Percentiles rank a stretch among this genome's conserved stretches.
These are phyloP conservation scores for Cystofilobasidium capitatum DNA, from an alignment of 768 basidiomycete genomes.

Conservation along the genomic window DNA sequence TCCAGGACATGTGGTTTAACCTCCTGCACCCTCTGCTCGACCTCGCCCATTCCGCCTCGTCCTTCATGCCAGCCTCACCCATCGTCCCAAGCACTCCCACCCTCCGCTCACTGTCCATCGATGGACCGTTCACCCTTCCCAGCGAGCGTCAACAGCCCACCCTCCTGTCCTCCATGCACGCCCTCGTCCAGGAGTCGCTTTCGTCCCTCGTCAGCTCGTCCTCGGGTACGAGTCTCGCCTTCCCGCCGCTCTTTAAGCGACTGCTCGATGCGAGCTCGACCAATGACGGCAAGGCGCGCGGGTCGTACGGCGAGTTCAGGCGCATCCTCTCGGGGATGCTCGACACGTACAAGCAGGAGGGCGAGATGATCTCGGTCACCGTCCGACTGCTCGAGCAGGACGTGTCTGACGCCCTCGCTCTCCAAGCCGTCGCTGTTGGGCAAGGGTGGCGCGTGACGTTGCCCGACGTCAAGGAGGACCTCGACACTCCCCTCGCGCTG, in stretches of 20 bases:
- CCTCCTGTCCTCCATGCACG: conserved; percentile 51
- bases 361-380: conserved; percentile 76
- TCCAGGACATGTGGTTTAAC: conserved; percentile 85
- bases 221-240: conserved; percentile 68
- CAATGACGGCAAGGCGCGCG: conserved; percentile 35
- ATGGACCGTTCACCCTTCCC: background rate
- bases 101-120: background rate
- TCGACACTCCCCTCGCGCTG: background rate
- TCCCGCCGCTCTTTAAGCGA: conserved; percentile 84
- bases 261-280: conserved; percentile 64
- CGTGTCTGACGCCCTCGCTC: conserved; percentile 49
- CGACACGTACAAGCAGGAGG: conserved; percentile 84
- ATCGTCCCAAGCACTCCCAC: background rate
- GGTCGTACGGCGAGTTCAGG: conserved; percentile 74
- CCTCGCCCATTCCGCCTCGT: conserved; percentile 60
- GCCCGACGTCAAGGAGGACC: background rate
- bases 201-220: conserved; percentile 72
- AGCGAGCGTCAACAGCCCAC: background rate
- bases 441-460: background rate
- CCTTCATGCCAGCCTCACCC: conserved; percentile 20
- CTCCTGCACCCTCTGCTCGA: conserved; percentile 72
- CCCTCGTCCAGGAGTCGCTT: conserved; percentile 75
- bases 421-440: background rate
- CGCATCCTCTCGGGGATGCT: conserved; percentile 89
- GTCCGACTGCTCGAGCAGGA: conserved; percentile 72